These are phyloP conservation scores for Hymenoscyphus scutula DNA, from an alignment of 2,329 filamentous ascomycete genomes.

Conservation along the genomic window DNA sequence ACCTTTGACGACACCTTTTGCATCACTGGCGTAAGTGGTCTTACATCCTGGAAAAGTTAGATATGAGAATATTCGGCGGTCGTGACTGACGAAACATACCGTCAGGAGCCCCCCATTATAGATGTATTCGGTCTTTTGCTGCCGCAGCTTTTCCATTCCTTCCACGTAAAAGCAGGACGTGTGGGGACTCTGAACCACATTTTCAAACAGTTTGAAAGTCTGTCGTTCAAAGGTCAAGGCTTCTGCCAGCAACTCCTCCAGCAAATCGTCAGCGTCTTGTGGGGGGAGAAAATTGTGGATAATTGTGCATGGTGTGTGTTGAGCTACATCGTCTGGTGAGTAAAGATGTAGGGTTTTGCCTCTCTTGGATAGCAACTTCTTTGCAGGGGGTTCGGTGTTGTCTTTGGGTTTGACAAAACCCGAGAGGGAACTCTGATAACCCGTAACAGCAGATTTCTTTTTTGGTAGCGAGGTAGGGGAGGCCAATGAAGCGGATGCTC, in stretches of 20 bases:
- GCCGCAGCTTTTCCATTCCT: constrained; percentile 63
- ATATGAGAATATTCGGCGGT: not conserved
- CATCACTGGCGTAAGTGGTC: constrained; percentile 73
- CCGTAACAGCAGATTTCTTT: constrained; percentile 34
- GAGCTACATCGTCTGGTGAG: constrained; percentile 74
- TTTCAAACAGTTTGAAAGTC: constrained; percentile 85
- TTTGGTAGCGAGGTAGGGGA: constrained; percentile 28
- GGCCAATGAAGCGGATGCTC: constrained; percentile 57
- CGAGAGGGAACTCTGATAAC: constrained; percentile 63
- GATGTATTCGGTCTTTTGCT: constrained; percentile 75
- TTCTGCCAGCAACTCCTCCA: constrained; percentile 74
- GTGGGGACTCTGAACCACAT: constrained; percentile 80
- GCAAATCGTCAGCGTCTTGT: constrained; percentile 68
- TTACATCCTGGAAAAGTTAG: constrained; percentile 57
- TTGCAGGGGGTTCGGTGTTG: constrained; percentile 30
- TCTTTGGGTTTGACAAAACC: constrained; percentile 40
- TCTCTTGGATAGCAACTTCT: constrained; percentile 63
- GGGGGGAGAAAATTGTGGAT: constrained; percentile 84
- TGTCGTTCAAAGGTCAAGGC: constrained; percentile 66
- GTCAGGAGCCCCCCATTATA: constrained; percentile 79
- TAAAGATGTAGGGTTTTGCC: constrained; percentile 83
- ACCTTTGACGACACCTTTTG: constrained; percentile 67
- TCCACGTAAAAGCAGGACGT: constrained; percentile 82
- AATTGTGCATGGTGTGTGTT: constrained; percentile 85
- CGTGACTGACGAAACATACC: constrained; percentile 39